Evolutionary conservation across 2,329 filamentous ascomycete genomes (phyloP), one percentile per base, ranked within the genome.

Genomic region (Penicillium digitatum): DNA sequence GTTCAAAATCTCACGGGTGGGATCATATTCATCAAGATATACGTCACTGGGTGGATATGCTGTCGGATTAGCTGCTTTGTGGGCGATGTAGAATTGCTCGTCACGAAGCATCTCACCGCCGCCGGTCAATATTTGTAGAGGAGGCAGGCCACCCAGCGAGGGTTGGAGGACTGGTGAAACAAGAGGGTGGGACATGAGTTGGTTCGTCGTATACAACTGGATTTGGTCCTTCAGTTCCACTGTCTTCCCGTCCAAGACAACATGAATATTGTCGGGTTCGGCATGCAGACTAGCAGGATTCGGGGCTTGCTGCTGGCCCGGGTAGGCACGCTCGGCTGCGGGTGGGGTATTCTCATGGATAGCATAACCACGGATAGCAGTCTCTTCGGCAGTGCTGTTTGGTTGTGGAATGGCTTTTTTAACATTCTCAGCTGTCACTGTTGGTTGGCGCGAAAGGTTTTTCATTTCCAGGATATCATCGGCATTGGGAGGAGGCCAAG

Each of bases 51-150:
- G 89, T 0, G 87, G 82, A 65, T 95, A 97, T 56, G 84, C 82
- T 24, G 81, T 70, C 0, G 94, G 94, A 61, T 95, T 85, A 12
- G 94, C 92, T 39, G 90, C 92, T 73, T 97, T 97, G 73, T 99
- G 94, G 0, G 93, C 94, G 14, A 97, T 68, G 61, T 95, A 96
- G 49, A 97, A 89, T 69, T 97, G 94, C 73, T 99, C 94, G 66
- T 99, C 94, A 12, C 90, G 85, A 18, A 99, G 79, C 47, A 95
- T 81, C 70, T 99, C 94, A 1, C 89, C 92, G 5, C 93, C 92
- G 4, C 93, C 94, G 1, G 87, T 87, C 69, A 96, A 84, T 40
- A 99, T 87, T 6, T 96, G 80, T 27, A 97, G 76, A 0, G 94
- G 94, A 0, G 92, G 92, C 3, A 99, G 80, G 0, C 94, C 94